Percentiles rank a stretch among this genome's conserved stretches.
Evolutionary conservation across 306 rosid species (phyloP).

Genomic region (Styphnolobium japonicum): DNA sequence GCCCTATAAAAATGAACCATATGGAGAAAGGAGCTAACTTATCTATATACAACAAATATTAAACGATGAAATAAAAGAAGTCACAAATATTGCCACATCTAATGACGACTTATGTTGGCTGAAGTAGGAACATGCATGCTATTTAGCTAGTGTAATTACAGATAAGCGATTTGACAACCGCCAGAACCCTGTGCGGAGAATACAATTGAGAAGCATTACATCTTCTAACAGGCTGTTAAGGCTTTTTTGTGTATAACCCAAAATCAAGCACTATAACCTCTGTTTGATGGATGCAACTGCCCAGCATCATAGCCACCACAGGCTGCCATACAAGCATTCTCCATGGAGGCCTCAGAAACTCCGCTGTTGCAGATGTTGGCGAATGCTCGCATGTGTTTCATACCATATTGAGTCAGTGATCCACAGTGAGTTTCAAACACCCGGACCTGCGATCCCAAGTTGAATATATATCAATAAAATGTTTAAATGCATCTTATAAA

Average conservation of each 20-base stretch:
- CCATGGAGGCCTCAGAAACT: constrained; percentile 36
- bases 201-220: background rate
- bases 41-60: no score
- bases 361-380: constrained; percentile 79
- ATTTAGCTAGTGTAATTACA: background rate
- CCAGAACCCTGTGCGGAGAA: background rate
- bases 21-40: no score
- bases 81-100: no score
- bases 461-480: no score
- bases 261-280: constrained; percentile 68
- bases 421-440: constrained; percentile 79
- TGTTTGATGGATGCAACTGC: constrained; percentile 50
- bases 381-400: constrained; percentile 90
- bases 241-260: background rate
- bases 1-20: background rate
- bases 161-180: background rate
- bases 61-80: no score
- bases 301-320: constrained; percentile 54
- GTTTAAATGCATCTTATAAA: no score
- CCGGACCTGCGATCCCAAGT: constrained; percentile 52
- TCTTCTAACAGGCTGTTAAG: background rate
- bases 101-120: background rate
- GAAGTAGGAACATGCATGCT: background rate
- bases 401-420: constrained; percentile 81
- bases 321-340: constrained; percentile 57